Base-by-base conservation (phyloP, 2,329 filamentous ascomycete species). In the Grosmannia serpens region DNA sequence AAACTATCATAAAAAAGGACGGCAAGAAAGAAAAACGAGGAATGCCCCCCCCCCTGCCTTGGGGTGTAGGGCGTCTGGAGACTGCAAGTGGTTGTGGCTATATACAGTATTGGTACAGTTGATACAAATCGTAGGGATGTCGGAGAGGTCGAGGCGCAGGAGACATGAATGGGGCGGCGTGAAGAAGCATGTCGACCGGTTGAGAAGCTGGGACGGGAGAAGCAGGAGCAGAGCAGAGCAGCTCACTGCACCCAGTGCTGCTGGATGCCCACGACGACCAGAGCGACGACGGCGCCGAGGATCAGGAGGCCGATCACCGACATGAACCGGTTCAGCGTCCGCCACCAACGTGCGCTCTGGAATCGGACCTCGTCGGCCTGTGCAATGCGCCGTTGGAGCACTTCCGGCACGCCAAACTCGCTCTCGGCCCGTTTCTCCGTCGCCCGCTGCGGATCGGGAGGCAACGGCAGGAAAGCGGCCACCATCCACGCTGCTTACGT, bases 391-490 rank as follows among this genome's bases (percentile, higher is more conserved):
- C 68, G 68, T 24, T 70, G 63, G 22, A 71, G 65, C 44, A 70
- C 69, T 11, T 71, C 69, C 13, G 70, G 70, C 24, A 73, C 65
- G 41, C 73, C 71, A 31, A 74, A 66, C 29, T 73, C 59, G 66
- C 71, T 75, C 57, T 69, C 69, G 52, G 73, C 67, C 31, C 66
- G 70, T 66, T 85, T 77, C 46, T 77, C 73, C 70, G 83, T 80
- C 22, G 79, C 73, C 1, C 71, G 65, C 24, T 75, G 71, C 10
- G 84, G 80, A 58, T 79, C 78, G 1, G 75, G 74, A 11, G 88
- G 88, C 8, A 95, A 71, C 1, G 88, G 88, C 15, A 94, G 75
- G 57, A 91, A 78, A 1, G 89, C 82, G 1, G 86, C 90, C 62
- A 90, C 76, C 74, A 92, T 88, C 89, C 89, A 95, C 58, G 86